Evolutionary conservation across 2,329 filamentous ascomycete species (phyloP), one percentile per base, ranked within the genome.

Genomic region (Dactylellina drechsleri): DNA sequence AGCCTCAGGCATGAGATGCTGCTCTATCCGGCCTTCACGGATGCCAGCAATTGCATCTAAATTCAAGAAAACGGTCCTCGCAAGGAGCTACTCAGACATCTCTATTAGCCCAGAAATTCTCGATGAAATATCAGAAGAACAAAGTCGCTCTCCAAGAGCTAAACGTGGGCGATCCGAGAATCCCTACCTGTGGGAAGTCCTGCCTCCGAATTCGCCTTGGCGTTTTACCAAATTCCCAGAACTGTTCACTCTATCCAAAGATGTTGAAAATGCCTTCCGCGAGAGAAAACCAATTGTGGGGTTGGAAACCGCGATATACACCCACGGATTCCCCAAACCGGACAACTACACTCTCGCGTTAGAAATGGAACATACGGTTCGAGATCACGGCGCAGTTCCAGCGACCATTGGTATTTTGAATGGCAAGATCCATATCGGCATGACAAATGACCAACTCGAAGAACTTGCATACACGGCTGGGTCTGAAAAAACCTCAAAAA

Each of bases 301-400:
- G 15, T 86, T 99, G 3, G 95, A 99, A 82, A 93, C 92, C 1
- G 97, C 95, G 3, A 98, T 99, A 79, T 98, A 99, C 82, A 99
- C 95, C 0, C 95, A 99, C 83, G 93, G 93, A 70, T 91, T 89
- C 77, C 89, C 90, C 1, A 90, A 90, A 78, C 90, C 90, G 0
- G 87, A 90, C 28, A 92, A 91, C 78, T 83, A 90, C 47, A 89
- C 91, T 20, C 85, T 99, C 13, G 92, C 92, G n/a, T 87, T 88
- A 40, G 86, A 90, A 54, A 87, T 98, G 73, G 92, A 97, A 80
- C 88, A 89, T 12, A 86, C 96, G 47, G 91, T 98, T 58, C 90
- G 95, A 53, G 84, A 86, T 47, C 87, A 93, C 82, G 95, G 95
- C 45, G 92, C 87, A 15, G 87, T 97, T 13, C 95, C 95, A 1